phyloP scores from a whole-genome alignment of 768 basidiomycete species.

The Brasilioporus rufonigricans region DNA sequence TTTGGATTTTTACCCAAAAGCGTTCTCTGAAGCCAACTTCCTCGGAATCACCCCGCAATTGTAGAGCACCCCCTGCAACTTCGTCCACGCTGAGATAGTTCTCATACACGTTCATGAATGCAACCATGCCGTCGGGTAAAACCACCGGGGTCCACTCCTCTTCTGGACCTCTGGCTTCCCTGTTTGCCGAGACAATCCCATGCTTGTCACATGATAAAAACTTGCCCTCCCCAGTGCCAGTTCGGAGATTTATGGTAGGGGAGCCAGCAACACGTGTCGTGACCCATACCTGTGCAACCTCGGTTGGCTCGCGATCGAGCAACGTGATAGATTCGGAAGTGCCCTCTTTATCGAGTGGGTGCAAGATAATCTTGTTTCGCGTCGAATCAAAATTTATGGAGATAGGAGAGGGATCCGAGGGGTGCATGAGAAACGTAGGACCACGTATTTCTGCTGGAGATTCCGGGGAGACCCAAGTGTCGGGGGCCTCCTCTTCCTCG shows the following conservation, averaged over 20 bases:
- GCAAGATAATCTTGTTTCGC: slow-evolving; percentile 66
- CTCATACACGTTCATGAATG: slow-evolving; percentile 86
- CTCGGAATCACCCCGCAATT: slow-evolving; percentile 81
- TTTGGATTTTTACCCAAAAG: slow-evolving; percentile 89
- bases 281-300: slow-evolving; percentile 92
- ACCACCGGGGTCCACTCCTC: slow-evolving; percentile 92
- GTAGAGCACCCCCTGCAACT: slow-evolving; percentile 76
- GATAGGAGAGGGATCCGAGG: slow-evolving; percentile 75
- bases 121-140: slow-evolving; percentile 80
- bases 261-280: slow-evolving; percentile 83
- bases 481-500: slow-evolving; percentile 63
- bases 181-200: slow-evolving; percentile 78
- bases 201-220: slow-evolving; percentile 87
- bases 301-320: slow-evolving; percentile 69
- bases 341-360: slow-evolving; percentile 61
- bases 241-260: slow-evolving; percentile 79
- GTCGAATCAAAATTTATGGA: slow-evolving; percentile 78
- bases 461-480: slow-evolving; percentile 80
- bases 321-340: slow-evolving; percentile 42
- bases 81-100: slow-evolving; percentile 86
- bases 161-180: slow-evolving; percentile 89
- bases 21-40: slow-evolving; percentile 82
- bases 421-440: slow-evolving; percentile 83
- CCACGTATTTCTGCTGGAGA: slow-evolving; percentile 73
- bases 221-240: slow-evolving; percentile 85